A percentile compares a stretch with the other conserved stretches of the same genome.
Conservation (phyloP, 2,329 filamentous ascomycete species). For the Mycogone perniciosa region DNA sequence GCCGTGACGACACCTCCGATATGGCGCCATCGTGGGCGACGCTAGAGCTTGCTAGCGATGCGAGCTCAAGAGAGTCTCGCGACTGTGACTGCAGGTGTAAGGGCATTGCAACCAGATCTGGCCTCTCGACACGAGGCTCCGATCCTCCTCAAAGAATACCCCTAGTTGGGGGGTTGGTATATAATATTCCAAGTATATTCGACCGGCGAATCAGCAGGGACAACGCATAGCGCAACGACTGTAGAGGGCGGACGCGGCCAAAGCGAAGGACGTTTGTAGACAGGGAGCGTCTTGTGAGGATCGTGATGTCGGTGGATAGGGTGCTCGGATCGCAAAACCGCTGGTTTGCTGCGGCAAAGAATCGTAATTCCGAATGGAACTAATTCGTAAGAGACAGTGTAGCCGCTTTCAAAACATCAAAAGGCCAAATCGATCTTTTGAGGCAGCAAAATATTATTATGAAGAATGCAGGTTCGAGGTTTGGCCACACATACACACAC, state of each 20-base stretch:
- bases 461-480: not conserved
- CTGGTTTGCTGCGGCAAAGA: too few relatives aligned
- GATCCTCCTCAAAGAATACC: not conserved
- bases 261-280: not conserved
- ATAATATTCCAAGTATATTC: conserved; percentile 4
- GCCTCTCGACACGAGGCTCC: conserved; percentile 2
- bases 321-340: too few relatives aligned
- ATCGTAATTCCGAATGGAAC: too few relatives aligned
- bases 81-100: conserved; percentile 42
- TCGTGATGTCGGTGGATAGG: conserved; percentile 13
- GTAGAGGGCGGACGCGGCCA: not conserved
- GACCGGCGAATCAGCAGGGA: conserved; percentile 17
- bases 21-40: conserved; percentile 45
- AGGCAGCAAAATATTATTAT: not conserved
- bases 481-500: conserved; percentile 1
- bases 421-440: not conserved
- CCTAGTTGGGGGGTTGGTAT: not conserved
- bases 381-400: too few relatives aligned
- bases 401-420: too few relatives aligned
- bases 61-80: conserved; percentile 93
- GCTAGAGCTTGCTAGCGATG: conserved; percentile 84
- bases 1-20: conserved; percentile 64
- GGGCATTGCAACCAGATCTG: conserved; percentile 35
- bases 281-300: not conserved
- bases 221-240: conserved; percentile 20